phyloP scores from a whole-genome alignment of 305 asterid species.

The Fraxinus floribunda region DNA sequence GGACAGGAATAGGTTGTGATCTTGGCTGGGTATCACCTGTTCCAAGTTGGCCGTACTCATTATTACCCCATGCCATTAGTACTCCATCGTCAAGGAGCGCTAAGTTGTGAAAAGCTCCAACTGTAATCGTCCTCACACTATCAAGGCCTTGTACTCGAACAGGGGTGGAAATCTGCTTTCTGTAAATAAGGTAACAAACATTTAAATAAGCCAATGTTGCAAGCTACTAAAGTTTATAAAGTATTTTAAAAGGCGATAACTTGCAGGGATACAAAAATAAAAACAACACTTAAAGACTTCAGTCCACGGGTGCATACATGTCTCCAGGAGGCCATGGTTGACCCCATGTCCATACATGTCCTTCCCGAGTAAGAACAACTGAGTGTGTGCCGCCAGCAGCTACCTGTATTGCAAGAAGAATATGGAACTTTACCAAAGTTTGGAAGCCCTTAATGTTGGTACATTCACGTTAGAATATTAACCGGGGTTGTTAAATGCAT shows the following conservation, averaged over 20 bases:
- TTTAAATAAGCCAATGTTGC: slow-evolving; percentile 10
- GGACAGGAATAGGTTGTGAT: slow-evolving; percentile 90
- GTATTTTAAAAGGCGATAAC: neutral
- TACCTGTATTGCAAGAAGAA: slow-evolving; percentile 52
- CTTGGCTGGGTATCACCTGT: slow-evolving; percentile 99
- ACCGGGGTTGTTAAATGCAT: neutral
- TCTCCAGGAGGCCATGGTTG: slow-evolving; percentile 99
- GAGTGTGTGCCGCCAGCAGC: slow-evolving; percentile 99
- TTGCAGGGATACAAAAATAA: neutral
- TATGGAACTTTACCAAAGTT: slow-evolving; percentile 21
- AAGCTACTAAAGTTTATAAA: neutral
- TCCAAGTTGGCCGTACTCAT: slow-evolving; percentile 98
- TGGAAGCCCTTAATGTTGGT: neutral
- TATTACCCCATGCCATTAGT: slow-evolving; percentile 96
- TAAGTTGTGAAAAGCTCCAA: slow-evolving; percentile 96
- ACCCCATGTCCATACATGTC: slow-evolving; percentile 99
- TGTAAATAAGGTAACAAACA: slow-evolving; percentile 28
- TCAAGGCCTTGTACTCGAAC: slow-evolving; percentile 95
- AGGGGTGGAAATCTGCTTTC: slow-evolving; percentile 97
- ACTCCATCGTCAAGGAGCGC: slow-evolving; percentile 86
- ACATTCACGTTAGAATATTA: slow-evolving; percentile 4
- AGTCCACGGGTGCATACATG: slow-evolving; percentile 52
- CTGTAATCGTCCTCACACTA: slow-evolving; percentile 73
- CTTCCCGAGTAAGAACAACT: slow-evolving; percentile 89
- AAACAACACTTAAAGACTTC: slow-evolving; percentile 14